Evolutionary conservation across 2,329 filamentous ascomycete species (phyloP).

Genomic region (Colletotrichum neosansevieriae): DNA sequence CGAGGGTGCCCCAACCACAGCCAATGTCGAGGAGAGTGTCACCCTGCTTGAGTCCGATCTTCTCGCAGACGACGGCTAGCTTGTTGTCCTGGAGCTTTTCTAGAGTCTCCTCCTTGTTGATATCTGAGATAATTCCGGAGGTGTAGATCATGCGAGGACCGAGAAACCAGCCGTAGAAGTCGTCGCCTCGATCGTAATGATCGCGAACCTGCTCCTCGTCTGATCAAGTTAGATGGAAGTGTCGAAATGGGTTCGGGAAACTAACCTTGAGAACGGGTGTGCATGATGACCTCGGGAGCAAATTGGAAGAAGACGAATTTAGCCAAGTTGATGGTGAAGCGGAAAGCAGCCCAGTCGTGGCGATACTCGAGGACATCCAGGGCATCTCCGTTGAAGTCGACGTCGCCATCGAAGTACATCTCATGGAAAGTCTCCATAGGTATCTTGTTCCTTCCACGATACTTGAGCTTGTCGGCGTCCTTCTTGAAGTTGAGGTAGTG

Average conservation of each 20-base stretch:
- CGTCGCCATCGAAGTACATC: conserved; percentile 89
- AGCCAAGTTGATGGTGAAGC: conserved; percentile 82
- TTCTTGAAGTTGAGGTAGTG: conserved; percentile 82
- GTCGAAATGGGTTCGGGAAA: conserved; percentile 19
- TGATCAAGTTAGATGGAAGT: conserved; percentile 47
- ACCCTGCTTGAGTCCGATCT: conserved; percentile 80
- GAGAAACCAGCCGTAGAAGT: conserved; percentile 93
- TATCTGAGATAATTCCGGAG: conserved; percentile 85
- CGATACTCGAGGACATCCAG: conserved; percentile 86
- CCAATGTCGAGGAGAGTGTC: conserved; percentile 87
- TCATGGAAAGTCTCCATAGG: conserved; percentile 89
- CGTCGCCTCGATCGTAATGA: conserved; percentile 91
- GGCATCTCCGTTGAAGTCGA: conserved; percentile 87
- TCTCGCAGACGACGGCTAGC: conserved; percentile 86
- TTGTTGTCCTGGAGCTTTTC: conserved; percentile 95
- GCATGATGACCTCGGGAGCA: conserved; percentile 83
- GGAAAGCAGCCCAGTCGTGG: conserved; percentile 91
- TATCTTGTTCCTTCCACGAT: conserved; percentile 77
- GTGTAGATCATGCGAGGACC: conserved; percentile 95
- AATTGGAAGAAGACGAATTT: conserved; percentile 84
- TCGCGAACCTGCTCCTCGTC: conserved; percentile 93
- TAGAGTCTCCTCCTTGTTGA: conserved; percentile 81
- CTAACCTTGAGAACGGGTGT: conserved; percentile 76
- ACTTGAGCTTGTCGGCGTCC: conserved; percentile 63
- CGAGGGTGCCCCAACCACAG: conserved; percentile 91